Evolutionary conservation across 768 basidiomycete genomes (phyloP), one percentile per base, ranked within the genome.

Genomic region (Tremella fuciformis): DNA sequence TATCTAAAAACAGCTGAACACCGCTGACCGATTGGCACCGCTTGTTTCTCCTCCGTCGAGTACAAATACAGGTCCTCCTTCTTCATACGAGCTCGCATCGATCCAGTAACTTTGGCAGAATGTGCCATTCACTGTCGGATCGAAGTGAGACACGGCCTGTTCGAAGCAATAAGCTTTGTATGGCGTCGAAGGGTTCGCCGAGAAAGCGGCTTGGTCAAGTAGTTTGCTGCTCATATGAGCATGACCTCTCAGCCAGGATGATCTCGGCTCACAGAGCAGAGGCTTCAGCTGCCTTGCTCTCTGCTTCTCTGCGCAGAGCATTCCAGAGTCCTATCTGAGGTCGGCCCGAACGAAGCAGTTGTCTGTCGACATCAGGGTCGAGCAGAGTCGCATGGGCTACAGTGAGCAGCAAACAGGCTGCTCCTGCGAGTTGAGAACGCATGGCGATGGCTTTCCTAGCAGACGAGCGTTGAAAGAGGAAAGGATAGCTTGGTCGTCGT

Each of bases 51-150:
- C 94, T 0, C 90, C 91, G 75, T 97, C 94, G 19, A 97, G 78
- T 1, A 97, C 84, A 65, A 91, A 86, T 19, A 97, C 89, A 0
- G 93, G 94, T 1, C 85, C 88, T 44, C 85, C 84, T 1, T 81
- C 62, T 55, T 83, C 80, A 76, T 93, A 97, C 75, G 89, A 85
- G 34, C 88, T 83, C 18, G 84, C 83, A 70, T 86, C 92, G 38
- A 93, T 81, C 94, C 94, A 99, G 77, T 91, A 99, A 18, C 94
- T 83, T 71, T 98, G 92, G 52, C 82, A 78, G 78, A 89, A 97
- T 0, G 85, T 88, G 42, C 83, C 82, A 42, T 79, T 78, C 78
- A 60, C 41, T 13, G 79, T 73, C 37, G 80, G 80, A 62, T 81
- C 79, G 65, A 88, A 87, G 72, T 97, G 92, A 71, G 93, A 90